These are phyloP conservation scores for Pyrenochaeta sp. DNA, from an alignment of 2,329 filamentous ascomycete genomes.

Conservation along the genomic window DNA sequence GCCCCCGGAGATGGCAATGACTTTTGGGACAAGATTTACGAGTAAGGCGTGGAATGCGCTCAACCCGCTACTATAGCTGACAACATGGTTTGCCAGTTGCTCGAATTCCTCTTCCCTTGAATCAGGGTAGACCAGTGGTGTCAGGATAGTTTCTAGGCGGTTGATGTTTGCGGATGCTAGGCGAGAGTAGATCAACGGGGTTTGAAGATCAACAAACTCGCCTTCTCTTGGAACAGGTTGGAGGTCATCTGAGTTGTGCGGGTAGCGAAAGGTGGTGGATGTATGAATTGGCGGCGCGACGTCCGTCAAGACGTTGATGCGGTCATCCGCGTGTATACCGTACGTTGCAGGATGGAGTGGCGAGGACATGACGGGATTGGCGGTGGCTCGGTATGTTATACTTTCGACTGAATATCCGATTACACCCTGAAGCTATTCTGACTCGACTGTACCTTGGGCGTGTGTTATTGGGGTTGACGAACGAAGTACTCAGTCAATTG, in stretches of 20 bases:
- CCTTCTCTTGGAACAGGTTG: conserved; percentile 58
- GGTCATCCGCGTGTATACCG: conserved; percentile 84
- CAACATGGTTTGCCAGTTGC: conserved; percentile 56
- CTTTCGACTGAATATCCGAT: not conserved
- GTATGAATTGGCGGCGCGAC: conserved; percentile 91
- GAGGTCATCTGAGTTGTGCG: conserved; percentile 72
- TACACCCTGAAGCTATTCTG: not conserved
- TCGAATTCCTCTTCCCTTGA: conserved; percentile 24
- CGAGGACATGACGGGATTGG: conserved; percentile 2
- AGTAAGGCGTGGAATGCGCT: conserved; percentile 88
- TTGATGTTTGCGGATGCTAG: conserved; percentile 78
- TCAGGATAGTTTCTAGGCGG: conserved; percentile 84
- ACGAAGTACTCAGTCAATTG: not conserved
- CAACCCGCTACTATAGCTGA: conserved; percentile 87
- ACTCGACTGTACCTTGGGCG: not conserved
- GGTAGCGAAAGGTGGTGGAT: conserved; percentile 90
- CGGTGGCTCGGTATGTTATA: not conserved
- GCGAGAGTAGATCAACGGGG: conserved; percentile 76
- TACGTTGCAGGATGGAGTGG: conserved; percentile 68
- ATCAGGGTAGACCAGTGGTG: conserved; percentile 71
- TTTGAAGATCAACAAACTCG: conserved; percentile 36
- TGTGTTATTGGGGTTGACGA: not conserved
- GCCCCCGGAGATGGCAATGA: conserved; percentile 81
- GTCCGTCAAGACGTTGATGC: conserved; percentile 75
- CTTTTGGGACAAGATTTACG: conserved; percentile 81